A percentile compares a stretch with the other conserved stretches of the same genome.
These are phyloP conservation scores for Pythium phragmitis DNA, from an alignment of 352 stramenopile genomes.

Conservation along the genomic window DNA sequence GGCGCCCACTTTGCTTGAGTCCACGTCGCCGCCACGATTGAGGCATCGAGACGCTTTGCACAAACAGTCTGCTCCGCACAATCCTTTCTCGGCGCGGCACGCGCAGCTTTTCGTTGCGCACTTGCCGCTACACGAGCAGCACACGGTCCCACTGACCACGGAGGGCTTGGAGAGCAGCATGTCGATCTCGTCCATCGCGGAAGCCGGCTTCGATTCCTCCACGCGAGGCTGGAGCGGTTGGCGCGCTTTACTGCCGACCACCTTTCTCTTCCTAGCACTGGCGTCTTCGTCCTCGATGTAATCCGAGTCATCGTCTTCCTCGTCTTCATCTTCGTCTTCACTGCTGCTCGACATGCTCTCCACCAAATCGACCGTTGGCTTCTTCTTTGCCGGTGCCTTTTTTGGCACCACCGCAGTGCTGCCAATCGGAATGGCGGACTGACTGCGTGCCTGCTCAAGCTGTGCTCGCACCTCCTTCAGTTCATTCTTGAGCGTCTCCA, in stretches of 20 bases:
- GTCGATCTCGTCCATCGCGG: slow-evolving; percentile 60
- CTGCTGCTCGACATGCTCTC: slow-evolving; percentile 48
- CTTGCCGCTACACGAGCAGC: slow-evolving; percentile 71
- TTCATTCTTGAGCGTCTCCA: slow-evolving; percentile 23
- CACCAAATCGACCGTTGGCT: slow-evolving; percentile 38
- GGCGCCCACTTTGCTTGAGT: not conserved
- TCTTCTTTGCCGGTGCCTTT: slow-evolving; percentile 40
- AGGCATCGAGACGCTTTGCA: slow-evolving; percentile 60
- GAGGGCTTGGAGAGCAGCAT: slow-evolving; percentile 46
- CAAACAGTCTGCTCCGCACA: slow-evolving; percentile 47
- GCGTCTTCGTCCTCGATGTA: slow-evolving; percentile 56
- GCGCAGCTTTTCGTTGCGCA: slow-evolving; percentile 70
- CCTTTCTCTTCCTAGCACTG: slow-evolving; percentile 13
- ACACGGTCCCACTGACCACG: slow-evolving; percentile 29
- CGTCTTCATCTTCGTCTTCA: slow-evolving; percentile 56
- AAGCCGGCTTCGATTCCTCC: not conserved
- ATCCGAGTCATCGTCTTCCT: slow-evolving; percentile 61
- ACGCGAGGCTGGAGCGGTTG: slow-evolving; percentile 19
- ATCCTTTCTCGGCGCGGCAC: slow-evolving; percentile 46
- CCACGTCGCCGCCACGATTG: slow-evolving; percentile 37
- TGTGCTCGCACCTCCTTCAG: slow-evolving; percentile 26
- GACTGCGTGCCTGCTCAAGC: slow-evolving; percentile 17
- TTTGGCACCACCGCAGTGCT: slow-evolving; percentile 22
- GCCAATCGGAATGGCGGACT: not conserved
- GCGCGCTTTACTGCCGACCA: not conserved